Conservation (phyloP, 176 grass and related monocot genomes). For the Musa troglodytarum region DNA sequence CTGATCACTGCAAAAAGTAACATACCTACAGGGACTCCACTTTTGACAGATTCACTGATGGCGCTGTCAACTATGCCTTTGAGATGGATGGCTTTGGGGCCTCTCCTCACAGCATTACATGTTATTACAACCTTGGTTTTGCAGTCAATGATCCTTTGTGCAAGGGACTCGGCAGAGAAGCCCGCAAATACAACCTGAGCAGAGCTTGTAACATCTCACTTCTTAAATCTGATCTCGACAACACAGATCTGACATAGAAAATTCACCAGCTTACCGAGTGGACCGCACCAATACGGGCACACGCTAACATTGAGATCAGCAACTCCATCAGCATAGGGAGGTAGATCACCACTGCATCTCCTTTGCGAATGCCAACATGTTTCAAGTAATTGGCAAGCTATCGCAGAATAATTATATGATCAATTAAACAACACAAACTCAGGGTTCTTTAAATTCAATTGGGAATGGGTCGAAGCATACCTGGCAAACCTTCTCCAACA, state of each 20-base stretch:
- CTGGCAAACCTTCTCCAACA: constrained; percentile 95
- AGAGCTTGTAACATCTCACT: neutral
- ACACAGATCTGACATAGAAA: neutral
- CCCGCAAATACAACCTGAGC: constrained; percentile 92
- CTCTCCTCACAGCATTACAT: constrained; percentile 85
- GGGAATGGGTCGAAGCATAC: constrained; percentile 19
- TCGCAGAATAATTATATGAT: neutral
- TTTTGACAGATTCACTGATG: constrained; percentile 45
- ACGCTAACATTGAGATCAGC: constrained; percentile 91
- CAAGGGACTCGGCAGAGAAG: constrained; percentile 80
- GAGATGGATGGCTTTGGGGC: constrained; percentile 59
- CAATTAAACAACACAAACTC: constrained; percentile 9
- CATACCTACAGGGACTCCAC: constrained; percentile 67
- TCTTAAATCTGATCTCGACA: neutral
- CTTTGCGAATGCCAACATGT: constrained; percentile 62
- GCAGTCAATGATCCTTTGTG: constrained; percentile 80
- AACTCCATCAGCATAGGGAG: constrained; percentile 95
- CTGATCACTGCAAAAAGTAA: neutral
- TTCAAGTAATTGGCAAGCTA: constrained; percentile 97
- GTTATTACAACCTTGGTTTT: constrained; percentile 92
- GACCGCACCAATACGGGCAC: constrained; percentile 81
- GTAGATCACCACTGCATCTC: constrained; percentile 85
- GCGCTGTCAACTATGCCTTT: constrained; percentile 84
- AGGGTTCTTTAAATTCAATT: neutral
- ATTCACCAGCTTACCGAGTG: constrained; percentile 56